Evolutionary conservation across 352 stramenopile species (phyloP).

Genomic region (Albugo candida): DNA sequence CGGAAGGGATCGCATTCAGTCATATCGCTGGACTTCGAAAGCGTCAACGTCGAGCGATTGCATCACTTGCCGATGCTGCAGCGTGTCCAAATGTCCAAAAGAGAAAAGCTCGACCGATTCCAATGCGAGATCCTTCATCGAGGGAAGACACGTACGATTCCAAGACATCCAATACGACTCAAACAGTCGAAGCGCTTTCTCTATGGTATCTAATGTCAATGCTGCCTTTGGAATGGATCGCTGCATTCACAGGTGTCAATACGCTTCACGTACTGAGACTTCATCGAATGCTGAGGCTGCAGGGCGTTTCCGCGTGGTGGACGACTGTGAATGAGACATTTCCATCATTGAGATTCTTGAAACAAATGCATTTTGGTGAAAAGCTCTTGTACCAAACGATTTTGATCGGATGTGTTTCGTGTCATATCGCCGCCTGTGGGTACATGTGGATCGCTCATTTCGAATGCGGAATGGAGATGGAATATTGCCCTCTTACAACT

Average conservation of each 20-base stretch:
- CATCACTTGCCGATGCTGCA: conserved; percentile 10
- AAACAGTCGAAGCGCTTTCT: conserved; percentile 12
- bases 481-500: conserved; percentile 11
- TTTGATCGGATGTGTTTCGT: conserved; percentile 18
- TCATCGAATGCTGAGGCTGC: conserved; percentile 33
- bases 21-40: conserved; percentile 35
- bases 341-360: background rate
- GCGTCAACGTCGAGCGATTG: conserved; percentile 18
- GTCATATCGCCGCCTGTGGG: conserved; percentile 36
- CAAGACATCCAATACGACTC: background rate
- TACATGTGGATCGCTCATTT: conserved; percentile 52
- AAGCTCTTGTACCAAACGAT: conserved; percentile 11
- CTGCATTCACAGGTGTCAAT: conserved; percentile 20
- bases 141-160: conserved; percentile 8
- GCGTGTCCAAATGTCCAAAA: conserved; percentile 4
- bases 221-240: conserved; percentile 28
- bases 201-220: conserved; percentile 24
- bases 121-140: conserved; percentile 3
- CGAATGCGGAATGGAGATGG: conserved; percentile 45
- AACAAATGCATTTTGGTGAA: background rate
- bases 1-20: conserved; percentile 18
- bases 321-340: conserved; percentile 4
- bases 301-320: conserved; percentile 20
- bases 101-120: no score
- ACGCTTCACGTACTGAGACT: conserved; percentile 29